Evolutionary conservation across 148 eudicot genomes (phyloP).

Genomic region (Rhododendron ovatum): DNA sequence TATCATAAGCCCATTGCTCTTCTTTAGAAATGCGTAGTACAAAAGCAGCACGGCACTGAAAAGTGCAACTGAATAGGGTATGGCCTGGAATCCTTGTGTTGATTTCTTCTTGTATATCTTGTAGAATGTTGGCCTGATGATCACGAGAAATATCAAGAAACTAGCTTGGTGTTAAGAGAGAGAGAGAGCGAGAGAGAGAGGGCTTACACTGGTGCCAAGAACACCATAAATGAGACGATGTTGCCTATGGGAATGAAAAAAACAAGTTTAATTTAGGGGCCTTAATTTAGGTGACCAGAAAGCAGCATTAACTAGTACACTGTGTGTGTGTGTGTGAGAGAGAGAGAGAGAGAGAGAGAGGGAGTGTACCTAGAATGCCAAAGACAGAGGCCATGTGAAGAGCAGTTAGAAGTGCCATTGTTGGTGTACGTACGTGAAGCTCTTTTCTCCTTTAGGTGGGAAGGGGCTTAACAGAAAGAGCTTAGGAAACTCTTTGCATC

Average conservation of each 20-base stretch:
- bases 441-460: neutral
- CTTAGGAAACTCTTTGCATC: neutral
- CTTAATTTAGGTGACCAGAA: neutral
- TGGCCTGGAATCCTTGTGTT: conserved; percentile 69
- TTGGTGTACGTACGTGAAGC: conserved; percentile 3
- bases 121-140: conserved; percentile 72
- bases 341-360: neutral
- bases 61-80: conserved; percentile 70
- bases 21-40: conserved; percentile 65
- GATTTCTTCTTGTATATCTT: conserved; percentile 72
- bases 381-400: conserved; percentile 35
- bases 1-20: conserved; percentile 34
- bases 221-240: conserved; percentile 66
- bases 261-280: neutral
- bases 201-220: conserved; percentile 67
- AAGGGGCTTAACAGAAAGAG: neutral
- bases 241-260: conserved; percentile 27
- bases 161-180: neutral
- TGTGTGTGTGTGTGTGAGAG: neutral
- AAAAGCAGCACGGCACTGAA: conserved; percentile 69
- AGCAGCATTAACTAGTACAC: neutral
- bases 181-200: neutral
- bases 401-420: conserved; percentile 34
- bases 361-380: conserved; percentile 51
- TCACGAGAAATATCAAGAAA: neutral